Conservation (phyloP, 768 basidiomycete genomes). For the Xerocomus brunneocitrinus region DNA sequence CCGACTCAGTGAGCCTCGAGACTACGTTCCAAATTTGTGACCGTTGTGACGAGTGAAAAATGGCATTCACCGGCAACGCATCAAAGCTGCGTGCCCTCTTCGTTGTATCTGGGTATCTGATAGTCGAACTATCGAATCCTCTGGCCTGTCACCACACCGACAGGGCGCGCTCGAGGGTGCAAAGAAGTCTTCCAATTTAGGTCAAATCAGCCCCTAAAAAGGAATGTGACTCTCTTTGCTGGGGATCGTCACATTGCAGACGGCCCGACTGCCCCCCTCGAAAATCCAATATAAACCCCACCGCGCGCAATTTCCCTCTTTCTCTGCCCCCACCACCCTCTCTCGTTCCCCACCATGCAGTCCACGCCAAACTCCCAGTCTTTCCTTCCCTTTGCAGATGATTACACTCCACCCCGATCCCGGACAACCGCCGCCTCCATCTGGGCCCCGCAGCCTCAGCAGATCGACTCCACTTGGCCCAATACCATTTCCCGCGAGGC, state of each 20-base stretch:
- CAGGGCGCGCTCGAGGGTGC: conserved; percentile 20
- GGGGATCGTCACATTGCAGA: conserved; percentile 30
- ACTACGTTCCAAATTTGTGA: conserved; percentile 15
- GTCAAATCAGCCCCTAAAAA: conserved; percentile 30
- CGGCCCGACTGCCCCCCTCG: conserved; percentile 18
- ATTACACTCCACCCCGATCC: conserved; percentile 37
- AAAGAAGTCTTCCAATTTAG: conserved; percentile 29
- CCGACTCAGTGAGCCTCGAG: neutral
- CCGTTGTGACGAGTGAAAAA: conserved; percentile 15
- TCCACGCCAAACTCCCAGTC: conserved; percentile 20
- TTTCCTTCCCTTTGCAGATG: conserved; percentile 34
- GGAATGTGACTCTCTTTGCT: conserved; percentile 28
- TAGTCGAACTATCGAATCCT: conserved; percentile 23
- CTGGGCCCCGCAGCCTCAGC: conserved; percentile 80
- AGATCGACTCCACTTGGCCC: conserved; percentile 64
- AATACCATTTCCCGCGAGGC: conserved; percentile 51
- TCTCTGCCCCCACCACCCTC: conserved; percentile 37
- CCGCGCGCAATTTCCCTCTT: conserved; percentile 32
- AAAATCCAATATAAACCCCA: conserved; percentile 33
- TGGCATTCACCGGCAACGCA: conserved; percentile 12
- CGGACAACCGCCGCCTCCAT: conserved; percentile 55
- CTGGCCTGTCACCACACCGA: conserved; percentile 25
- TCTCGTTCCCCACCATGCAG: conserved; percentile 29
- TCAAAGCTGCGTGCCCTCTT: too few relatives aligned
- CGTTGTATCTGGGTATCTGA: conserved; percentile 12